Evolutionary conservation across 257 asterid species (phyloP).

Genomic region (Plectranthus barbatus): DNA sequence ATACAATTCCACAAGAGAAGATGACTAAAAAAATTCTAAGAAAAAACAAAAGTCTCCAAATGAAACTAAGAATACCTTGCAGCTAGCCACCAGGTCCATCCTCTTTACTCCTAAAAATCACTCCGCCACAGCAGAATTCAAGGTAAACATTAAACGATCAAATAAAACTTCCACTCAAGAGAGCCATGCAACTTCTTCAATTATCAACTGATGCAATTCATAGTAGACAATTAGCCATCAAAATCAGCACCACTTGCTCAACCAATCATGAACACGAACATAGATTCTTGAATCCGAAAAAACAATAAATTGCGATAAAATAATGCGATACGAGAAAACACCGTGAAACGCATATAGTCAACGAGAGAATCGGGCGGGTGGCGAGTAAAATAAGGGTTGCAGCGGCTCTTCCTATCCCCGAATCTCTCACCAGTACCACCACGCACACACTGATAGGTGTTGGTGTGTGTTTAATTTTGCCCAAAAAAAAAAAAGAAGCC

Average conservation of each 20-base stretch:
- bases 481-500: conserved; percentile 14
- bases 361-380: background rate
- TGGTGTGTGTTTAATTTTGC: conserved; percentile 19
- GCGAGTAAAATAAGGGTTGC: conserved; percentile 9
- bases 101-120: conserved; percentile 7
- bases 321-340: background rate
- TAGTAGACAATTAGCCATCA: conserved; percentile 4
- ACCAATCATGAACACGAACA: background rate
- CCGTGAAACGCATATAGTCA: background rate
- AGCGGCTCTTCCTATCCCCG: background rate
- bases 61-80: conserved; percentile 21
- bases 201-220: conserved; percentile 14
- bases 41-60: background rate
- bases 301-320: too few relatives aligned
- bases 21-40: background rate
- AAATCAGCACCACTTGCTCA: conserved; percentile 3
- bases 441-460: conserved; percentile 14
- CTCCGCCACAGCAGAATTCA: conserved; percentile 17
- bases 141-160: conserved; percentile 16
- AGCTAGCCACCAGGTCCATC: conserved; percentile 29
- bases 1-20: background rate
- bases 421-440: conserved; percentile 6
- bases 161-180: conserved; percentile 4
- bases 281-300: too few relatives aligned
- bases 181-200: conserved; percentile 14